A percentile compares a stretch with the other conserved stretches of the same genome.
Evolutionary conservation across 306 rosid genomes (phyloP).

Genomic region (Myrica gale): DNA sequence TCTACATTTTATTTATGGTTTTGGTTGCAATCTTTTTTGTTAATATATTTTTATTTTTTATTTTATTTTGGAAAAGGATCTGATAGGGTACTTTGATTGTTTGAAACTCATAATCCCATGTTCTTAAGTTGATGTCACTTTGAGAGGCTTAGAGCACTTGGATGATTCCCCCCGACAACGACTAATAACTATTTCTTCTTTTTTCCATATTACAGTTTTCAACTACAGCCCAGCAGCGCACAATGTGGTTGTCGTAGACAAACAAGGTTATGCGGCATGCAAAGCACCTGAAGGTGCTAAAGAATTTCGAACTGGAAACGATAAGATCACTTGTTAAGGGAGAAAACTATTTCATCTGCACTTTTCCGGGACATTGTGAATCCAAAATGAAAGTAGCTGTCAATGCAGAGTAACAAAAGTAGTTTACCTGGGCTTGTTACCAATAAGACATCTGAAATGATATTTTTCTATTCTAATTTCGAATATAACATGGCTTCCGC

Average conservation of each 20-base stretch:
- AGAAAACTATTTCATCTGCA: neutral
- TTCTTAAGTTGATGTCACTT: neutral
- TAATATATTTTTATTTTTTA: too few species aligned
- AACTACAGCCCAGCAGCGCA: neutral
- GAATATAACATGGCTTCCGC: too few species aligned
- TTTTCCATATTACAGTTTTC: neutral
- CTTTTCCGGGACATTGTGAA: neutral
- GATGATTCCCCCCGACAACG: neutral
- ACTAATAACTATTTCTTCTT: neutral
- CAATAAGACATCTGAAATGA: too few species aligned
- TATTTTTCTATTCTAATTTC: too few species aligned
- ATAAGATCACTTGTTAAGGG: neutral
- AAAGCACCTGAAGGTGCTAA: neutral
- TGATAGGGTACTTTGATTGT: too few species aligned
- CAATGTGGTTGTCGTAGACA: neutral
- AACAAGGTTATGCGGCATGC: neutral
- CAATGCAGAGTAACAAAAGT: neutral
- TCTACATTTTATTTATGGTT: too few species aligned
- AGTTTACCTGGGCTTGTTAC: neutral
- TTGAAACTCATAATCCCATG: too few species aligned
- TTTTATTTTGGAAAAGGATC: too few species aligned
- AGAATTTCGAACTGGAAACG: neutral
- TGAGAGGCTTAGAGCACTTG: neutral
- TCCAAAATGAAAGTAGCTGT: neutral
- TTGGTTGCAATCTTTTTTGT: too few species aligned